These are phyloP conservation scores for Tetrahymena malaccensis DNA, from an alignment of 73 alveolate species.

Conservation along the genomic window DNA sequence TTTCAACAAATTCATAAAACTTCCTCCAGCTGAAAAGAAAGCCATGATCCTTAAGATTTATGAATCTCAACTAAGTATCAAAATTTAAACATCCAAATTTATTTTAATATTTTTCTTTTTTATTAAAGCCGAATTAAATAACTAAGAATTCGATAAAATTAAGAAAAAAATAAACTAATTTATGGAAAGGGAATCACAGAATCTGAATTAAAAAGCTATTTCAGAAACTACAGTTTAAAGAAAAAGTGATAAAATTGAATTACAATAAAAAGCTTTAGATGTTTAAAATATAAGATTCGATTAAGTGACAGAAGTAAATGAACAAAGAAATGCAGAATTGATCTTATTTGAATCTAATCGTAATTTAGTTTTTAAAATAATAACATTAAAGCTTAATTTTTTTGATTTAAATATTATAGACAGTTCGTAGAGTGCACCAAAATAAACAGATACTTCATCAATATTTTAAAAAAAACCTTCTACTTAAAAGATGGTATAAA, in stretches of 20 bases:
- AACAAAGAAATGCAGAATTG: not conserved
- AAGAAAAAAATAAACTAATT: not conserved
- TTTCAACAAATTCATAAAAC: not conserved
- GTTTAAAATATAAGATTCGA: no score
- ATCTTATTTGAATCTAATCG: not conserved
- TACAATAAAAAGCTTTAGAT: not conserved
- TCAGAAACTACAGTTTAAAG: not conserved
- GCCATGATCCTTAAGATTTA: not conserved
- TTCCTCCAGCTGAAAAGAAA: not conserved
- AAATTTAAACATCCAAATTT: not conserved
- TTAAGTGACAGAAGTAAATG: no score
- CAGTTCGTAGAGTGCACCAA: not conserved
- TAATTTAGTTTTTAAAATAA: no score
- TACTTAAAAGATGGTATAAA: not conserved
- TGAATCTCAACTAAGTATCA: not conserved
- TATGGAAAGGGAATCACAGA: not conserved
- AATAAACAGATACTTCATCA: not conserved
- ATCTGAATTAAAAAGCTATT: not conserved
- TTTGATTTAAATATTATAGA: not conserved
- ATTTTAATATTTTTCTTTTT: not conserved
- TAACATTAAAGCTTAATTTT: no score
- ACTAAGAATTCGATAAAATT: not conserved
- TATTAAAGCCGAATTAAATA: not conserved
- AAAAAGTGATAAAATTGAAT: not conserved
- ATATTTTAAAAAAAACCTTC: not conserved